These are phyloP conservation scores for Bassia scoparia DNA, from an alignment of 148 eudicot genomes.

Conservation along the genomic window DNA sequence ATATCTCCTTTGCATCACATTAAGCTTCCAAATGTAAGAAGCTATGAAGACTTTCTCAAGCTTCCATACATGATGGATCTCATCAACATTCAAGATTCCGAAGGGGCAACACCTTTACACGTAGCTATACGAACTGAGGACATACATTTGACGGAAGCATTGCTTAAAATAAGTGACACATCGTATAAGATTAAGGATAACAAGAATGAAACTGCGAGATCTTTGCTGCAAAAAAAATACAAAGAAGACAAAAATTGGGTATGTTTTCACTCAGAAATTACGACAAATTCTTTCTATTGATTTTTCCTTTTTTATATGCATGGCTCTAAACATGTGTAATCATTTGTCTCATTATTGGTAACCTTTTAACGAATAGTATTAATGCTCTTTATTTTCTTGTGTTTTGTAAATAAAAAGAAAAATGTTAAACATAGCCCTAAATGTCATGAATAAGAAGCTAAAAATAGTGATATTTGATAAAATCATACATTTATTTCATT, in stretches of 20 bases:
- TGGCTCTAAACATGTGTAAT: too few relatives aligned
- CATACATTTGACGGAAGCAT: neutral
- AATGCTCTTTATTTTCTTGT: too few relatives aligned
- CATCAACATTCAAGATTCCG: neutral
- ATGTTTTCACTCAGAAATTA: too few relatives aligned
- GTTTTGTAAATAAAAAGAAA: too few relatives aligned
- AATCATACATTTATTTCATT: too few relatives aligned
- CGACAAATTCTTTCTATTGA: neutral
- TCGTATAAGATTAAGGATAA: neutral
- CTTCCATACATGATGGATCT: slow-evolving; percentile 1
- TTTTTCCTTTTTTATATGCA: too few relatives aligned
- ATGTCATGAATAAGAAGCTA: too few relatives aligned
- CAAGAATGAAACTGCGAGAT: neutral
- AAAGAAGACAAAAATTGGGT: neutral
- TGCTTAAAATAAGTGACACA: neutral
- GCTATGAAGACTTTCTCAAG: slow-evolving; percentile 3
- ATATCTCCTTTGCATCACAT: slow-evolving; percentile 6
- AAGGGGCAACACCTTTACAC: neutral
- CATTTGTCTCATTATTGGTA: too few relatives aligned
- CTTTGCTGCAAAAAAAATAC: neutral
- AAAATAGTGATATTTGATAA: too few relatives aligned
- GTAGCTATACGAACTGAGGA: neutral
- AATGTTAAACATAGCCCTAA: too few relatives aligned
- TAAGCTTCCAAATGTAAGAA: neutral
- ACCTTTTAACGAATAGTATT: too few relatives aligned